Evolutionary conservation across 495 filamentous ascomycete species (phyloP), one percentile per base, ranked within the genome.

Genomic region (Aspergillus mulundensis): DNA sequence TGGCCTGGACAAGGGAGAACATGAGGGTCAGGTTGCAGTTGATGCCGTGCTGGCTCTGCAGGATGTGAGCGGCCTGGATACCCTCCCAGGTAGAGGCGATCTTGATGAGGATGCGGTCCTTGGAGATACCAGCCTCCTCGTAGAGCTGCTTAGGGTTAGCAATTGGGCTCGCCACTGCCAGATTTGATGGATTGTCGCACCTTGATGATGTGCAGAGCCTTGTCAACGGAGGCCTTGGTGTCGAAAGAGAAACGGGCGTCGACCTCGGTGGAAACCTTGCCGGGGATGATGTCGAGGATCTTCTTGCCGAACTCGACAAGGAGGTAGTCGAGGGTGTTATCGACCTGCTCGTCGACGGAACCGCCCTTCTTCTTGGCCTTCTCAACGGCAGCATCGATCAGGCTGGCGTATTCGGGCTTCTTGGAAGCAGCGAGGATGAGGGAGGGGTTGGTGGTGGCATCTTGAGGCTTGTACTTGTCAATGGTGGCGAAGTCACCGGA

Each of bases 1-100:
- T 95, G 67, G 94, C 94, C 83, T 99, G 94, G 56, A 87, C 84
- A 57, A 86, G 78, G 19, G 94, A 97, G 86, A 99, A 99, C 87
- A 99, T 93, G 71, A 99, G 91, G 49, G 94, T 99, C 67, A 99
- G 79, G 83, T 99, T 99, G 86, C 84, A 88, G 84, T 97, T 97
- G 79, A 99, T 85, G 63, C 83, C 83, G 77, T 99, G 85, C 81
- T 97, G 80, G 60, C 83, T 86, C 84, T 97, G 91, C 49, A 99
- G 89, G 67, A 89, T 87, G 71, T 93, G 84, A 56, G 95, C 95
- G 55, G 94, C 95, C 82, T 97, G 86, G 81, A 99, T 97, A 71
- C 94, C 94, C 80, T 99, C 94, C 90, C 75, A 82, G 67, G 79
- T 82, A 52, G 78, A 81, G 63, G 78, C 79, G 54, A 82, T 76